Evolutionary conservation across 176 grass and related monocot species (phyloP).

Genomic region (sorghum (Sorghum bicolor)): DNA sequence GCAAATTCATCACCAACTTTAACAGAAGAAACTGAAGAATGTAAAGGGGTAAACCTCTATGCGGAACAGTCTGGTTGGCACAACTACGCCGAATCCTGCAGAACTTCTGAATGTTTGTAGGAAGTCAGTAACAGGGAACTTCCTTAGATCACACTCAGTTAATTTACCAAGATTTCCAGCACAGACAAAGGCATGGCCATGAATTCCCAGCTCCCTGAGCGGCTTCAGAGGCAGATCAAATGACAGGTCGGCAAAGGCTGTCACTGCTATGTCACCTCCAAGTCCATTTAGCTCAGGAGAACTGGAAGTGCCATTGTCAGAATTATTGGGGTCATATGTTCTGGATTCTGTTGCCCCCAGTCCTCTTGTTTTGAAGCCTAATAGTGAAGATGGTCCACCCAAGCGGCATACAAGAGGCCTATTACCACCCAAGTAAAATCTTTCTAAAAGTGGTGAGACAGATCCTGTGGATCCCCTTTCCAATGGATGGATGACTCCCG

Average conservation of each 20-base stretch:
- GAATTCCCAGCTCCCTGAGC: conserved; percentile 72
- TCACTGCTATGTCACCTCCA: conserved; percentile 65
- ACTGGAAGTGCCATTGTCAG: conserved; percentile 28
- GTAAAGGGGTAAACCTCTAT: conserved; percentile 66
- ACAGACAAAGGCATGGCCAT: conserved; percentile 74
- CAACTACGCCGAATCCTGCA: conserved; percentile 69
- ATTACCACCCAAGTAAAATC: conserved; percentile 76
- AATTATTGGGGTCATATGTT: conserved; percentile 29
- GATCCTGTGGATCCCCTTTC: conserved; percentile 46
- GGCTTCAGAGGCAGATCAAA: conserved; percentile 84
- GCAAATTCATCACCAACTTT: neutral
- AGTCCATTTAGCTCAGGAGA: conserved; percentile 40
- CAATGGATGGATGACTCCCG: conserved; percentile 56
- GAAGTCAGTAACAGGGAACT: conserved; percentile 45
- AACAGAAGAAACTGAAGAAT: neutral
- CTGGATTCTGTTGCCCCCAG: conserved; percentile 39
- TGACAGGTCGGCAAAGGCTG: conserved; percentile 76
- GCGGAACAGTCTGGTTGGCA: conserved; percentile 70
- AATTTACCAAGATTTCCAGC: conserved; percentile 73
- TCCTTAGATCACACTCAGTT: conserved; percentile 45
- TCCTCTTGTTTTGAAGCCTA: conserved; percentile 75
- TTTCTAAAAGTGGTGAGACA: conserved; percentile 52
- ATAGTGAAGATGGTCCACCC: conserved; percentile 63
- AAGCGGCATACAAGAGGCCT: conserved; percentile 65
- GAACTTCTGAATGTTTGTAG: conserved; percentile 78